Evolutionary conservation across 2,329 filamentous ascomycete genomes (phyloP).

Genomic region (Verruconis gallopava): DNA sequence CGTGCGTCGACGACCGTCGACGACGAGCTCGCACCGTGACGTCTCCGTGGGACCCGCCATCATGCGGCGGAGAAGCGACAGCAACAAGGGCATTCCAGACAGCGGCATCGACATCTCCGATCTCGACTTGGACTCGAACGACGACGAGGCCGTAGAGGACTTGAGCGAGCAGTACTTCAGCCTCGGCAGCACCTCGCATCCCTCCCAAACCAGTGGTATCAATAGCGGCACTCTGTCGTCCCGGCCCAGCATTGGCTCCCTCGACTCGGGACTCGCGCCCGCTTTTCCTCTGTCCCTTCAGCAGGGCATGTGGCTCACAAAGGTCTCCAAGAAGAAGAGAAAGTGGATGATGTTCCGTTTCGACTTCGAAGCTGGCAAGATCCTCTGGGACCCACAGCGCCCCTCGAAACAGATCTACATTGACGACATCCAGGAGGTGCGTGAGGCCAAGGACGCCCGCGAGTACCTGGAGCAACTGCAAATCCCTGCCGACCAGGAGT

Average conservation of each 20-base stretch:
- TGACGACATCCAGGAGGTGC: slow-evolving; percentile 87
- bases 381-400: slow-evolving; percentile 72
- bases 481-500: slow-evolving; percentile 46
- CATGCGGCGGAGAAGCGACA: slow-evolving; percentile 77
- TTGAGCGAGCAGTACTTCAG: slow-evolving; percentile 19
- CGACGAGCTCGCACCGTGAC: slow-evolving; percentile 60
- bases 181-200: slow-evolving; percentile 15
- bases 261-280: slow-evolving; percentile 42
- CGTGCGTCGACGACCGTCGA: slow-evolving; percentile 61
- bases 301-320: slow-evolving; percentile 63
- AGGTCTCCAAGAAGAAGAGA: slow-evolving; percentile 73
- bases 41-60: slow-evolving; percentile 83
- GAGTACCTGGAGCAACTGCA: slow-evolving; percentile 61
- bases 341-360: slow-evolving; percentile 63
- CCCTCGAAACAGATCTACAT: slow-evolving; percentile 81
- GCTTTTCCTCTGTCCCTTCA: slow-evolving; percentile 66
- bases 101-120: slow-evolving; percentile 34
- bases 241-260: slow-evolving; percentile 12
- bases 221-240: slow-evolving; percentile 24
- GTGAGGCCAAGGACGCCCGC: slow-evolving; percentile 67
- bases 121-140: slow-evolving; percentile 43
- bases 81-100: slow-evolving; percentile 44
- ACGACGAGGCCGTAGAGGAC: slow-evolving; percentile 37
- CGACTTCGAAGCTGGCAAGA: slow-evolving; percentile 71
- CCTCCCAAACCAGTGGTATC: background rate